A percentile compares a stretch with the other conserved stretches of the same genome.
Evolutionary conservation across 768 basidiomycete genomes (phyloP).

Genomic region (Dioszegia crocea): DNA sequence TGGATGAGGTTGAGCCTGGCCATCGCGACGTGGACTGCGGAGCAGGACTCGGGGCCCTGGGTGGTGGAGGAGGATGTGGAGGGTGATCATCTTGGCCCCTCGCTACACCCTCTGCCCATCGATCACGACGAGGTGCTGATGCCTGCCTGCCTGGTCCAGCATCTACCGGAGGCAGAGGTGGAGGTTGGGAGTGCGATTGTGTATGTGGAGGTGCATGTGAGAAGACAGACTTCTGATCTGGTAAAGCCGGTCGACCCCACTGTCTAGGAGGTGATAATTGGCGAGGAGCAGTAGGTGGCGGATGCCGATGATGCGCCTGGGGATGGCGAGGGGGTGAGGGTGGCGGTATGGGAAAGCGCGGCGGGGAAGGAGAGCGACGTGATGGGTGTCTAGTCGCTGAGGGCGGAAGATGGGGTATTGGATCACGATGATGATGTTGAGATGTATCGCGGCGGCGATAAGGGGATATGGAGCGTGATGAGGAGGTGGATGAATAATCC

Average conservation of each 20-base stretch:
- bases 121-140: background rate
- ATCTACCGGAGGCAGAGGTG: background rate
- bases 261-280: background rate
- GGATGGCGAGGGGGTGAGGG: conserved; percentile 11
- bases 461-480: background rate
- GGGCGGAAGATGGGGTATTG: background rate
- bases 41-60: too few species aligned
- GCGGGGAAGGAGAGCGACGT: conserved; percentile 12
- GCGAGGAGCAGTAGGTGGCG: background rate
- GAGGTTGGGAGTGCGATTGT: background rate
- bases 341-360: too few species aligned
- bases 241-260: background rate
- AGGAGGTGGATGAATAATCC: background rate
- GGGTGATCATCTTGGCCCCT: background rate
- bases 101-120: conserved; percentile 5
- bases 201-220: background rate
- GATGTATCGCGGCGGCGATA: background rate
- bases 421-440: background rate
- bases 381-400: background rate
- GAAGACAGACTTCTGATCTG: background rate
- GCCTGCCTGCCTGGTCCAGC: background rate
- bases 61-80: too few species aligned
- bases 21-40: too few species aligned
- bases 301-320: conserved; percentile 6
- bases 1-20: too few species aligned